phyloP scores from a whole-genome alignment of 2,329 filamentous ascomycete genomes.

The Ascochyta lentis region DNA sequence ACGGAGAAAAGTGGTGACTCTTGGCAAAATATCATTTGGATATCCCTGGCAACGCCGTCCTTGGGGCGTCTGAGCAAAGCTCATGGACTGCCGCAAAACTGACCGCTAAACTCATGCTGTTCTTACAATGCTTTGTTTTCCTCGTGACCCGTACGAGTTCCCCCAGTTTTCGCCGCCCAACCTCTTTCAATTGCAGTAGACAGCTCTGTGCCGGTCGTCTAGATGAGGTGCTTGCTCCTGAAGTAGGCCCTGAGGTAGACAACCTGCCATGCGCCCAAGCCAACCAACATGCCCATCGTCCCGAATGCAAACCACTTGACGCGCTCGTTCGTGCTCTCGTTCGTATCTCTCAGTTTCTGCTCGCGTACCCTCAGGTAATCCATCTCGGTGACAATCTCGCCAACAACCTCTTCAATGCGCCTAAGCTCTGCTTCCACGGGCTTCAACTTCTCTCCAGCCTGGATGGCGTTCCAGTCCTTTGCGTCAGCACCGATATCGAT shows the following conservation, averaged over 20 bases:
- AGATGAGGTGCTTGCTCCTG: constrained; percentile 62
- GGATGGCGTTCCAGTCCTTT: constrained; percentile 97
- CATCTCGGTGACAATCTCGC: constrained; percentile 92
- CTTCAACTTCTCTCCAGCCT: constrained; percentile 96
- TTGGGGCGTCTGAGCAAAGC: constrained; percentile 1
- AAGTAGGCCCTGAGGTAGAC: constrained; percentile 98
- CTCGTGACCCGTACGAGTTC: background rate
- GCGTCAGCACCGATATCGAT: constrained; percentile 96
- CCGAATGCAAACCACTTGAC: constrained; percentile 98
- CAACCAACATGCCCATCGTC: constrained; percentile 89
- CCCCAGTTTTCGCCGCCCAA: background rate
- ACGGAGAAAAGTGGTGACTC: background rate
- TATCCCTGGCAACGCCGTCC: constrained; percentile 18
- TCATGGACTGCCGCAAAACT: constrained; percentile 3
- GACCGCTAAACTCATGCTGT: constrained; percentile 17
- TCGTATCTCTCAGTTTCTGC: constrained; percentile 96
- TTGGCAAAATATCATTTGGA: constrained; percentile 13
- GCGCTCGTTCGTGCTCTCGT: constrained; percentile 98
- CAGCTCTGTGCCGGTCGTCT: constrained; percentile 17
- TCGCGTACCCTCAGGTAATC: constrained; percentile 89
- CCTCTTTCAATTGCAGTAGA: background rate
- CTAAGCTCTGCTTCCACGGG: constrained; percentile 94
- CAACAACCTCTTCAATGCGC: constrained; percentile 87
- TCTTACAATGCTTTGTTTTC: constrained; percentile 15
- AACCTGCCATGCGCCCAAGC: constrained; percentile 94